Conservation (phyloP, 2,329 filamentous ascomycete species). For the Bipolaris cookei region DNA sequence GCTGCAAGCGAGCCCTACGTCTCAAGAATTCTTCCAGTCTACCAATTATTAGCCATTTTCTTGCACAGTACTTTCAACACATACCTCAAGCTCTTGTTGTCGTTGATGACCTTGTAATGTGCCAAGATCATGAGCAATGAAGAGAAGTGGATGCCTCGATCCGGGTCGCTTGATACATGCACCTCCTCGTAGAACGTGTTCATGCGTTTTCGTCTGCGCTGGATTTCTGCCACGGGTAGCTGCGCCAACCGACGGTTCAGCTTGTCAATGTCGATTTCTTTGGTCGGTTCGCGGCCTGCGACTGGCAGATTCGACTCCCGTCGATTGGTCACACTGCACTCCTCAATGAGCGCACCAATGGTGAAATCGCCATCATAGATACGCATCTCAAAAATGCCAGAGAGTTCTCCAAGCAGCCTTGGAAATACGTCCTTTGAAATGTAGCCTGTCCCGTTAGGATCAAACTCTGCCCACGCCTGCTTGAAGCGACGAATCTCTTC, state of each 20-base stretch:
- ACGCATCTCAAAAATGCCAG: constrained; percentile 95
- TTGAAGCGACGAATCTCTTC: constrained; percentile 97
- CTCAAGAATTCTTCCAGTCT: constrained; percentile 93
- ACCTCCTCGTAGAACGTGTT: constrained; percentile 98
- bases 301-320: constrained; percentile 57
- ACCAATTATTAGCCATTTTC: constrained; percentile 21
- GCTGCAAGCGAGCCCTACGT: constrained; percentile 85
- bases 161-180: constrained; percentile 87
- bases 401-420: constrained; percentile 84
- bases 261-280: constrained; percentile 71
- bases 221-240: constrained; percentile 78
- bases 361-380: constrained; percentile 93
- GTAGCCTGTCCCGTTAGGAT: constrained; percentile 88
- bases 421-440: constrained; percentile 92
- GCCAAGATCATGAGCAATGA: constrained; percentile 93
- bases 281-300: constrained; percentile 47
- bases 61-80: not conserved
- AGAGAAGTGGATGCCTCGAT: constrained; percentile 89
- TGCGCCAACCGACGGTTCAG: constrained; percentile 74
- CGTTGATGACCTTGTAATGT: constrained; percentile 98
- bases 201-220: constrained; percentile 76
- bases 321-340: constrained; percentile 69
- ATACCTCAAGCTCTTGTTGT: constrained; percentile 90
- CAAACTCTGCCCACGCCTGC: constrained; percentile 95
- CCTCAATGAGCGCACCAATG: constrained; percentile 83